A percentile compares a stretch with the other conserved stretches of the same genome.
Conservation (phyloP, 106 monocot genomes). For the Platanthera guangdongensis region DNA sequence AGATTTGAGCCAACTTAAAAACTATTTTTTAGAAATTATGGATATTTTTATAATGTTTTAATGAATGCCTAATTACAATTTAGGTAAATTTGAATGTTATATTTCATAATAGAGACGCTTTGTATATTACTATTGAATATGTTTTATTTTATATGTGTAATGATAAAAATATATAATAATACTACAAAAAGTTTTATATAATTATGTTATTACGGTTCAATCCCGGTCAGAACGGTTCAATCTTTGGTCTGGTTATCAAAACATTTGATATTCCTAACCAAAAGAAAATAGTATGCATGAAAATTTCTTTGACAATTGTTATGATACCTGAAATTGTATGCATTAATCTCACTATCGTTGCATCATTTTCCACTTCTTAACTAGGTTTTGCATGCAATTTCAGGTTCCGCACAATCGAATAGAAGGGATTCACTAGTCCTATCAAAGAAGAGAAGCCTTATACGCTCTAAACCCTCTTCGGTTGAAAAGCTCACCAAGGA, state of each 20-base stretch:
- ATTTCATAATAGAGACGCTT: too few relatives aligned
- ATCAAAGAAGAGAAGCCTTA: slow-evolving; percentile 39
- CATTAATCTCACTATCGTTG: background rate
- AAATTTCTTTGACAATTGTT: background rate
- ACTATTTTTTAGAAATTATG: too few relatives aligned
- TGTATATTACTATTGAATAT: too few relatives aligned
- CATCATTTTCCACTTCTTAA: background rate
- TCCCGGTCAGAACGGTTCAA: too few relatives aligned
- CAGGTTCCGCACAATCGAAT: slow-evolving; percentile 52
- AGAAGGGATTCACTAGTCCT: slow-evolving; percentile 50
- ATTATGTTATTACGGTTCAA: too few relatives aligned
- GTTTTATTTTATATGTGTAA: too few relatives aligned
- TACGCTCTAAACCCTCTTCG: slow-evolving; percentile 34
- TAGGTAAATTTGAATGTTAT: too few relatives aligned
- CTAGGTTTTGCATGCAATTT: slow-evolving; percentile 4
- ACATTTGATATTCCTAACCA: background rate
- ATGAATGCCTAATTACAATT: too few relatives aligned
- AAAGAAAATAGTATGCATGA: background rate
- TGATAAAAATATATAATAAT: too few relatives aligned
- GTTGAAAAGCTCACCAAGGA: slow-evolving; percentile 74
- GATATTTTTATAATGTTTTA: too few relatives aligned
- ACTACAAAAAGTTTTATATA: too few relatives aligned
- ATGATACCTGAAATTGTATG: background rate
- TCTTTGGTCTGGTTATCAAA: background rate
- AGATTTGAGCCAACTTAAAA: too few relatives aligned